Conservation (phyloP, 805 yeast species). For the Teunomyces gatunensis region DNA sequence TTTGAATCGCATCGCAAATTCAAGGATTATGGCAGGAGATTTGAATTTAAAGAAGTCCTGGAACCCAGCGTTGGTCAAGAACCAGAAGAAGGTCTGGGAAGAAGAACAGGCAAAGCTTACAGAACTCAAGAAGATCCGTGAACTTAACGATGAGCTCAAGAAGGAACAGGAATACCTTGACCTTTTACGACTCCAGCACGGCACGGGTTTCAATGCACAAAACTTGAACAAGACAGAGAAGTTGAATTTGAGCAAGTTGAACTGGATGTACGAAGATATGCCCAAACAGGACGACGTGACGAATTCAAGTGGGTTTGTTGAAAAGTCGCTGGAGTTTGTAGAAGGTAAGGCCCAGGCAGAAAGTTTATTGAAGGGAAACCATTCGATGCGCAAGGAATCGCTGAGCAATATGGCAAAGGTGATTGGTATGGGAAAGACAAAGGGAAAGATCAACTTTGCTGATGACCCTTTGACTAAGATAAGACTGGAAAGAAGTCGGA, state of each 20-base stretch:
- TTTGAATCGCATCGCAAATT: constrained; percentile 1
- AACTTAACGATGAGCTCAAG: constrained; percentile 60
- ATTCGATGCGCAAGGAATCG: not conserved
- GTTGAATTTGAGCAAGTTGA: constrained; percentile 49
- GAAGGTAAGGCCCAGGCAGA: constrained; percentile 42
- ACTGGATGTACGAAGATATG: constrained; percentile 83
- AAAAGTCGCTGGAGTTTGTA: constrained; percentile 30
- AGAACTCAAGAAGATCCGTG: constrained; percentile 64
- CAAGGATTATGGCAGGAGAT: constrained; percentile 58
- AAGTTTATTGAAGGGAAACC: constrained; percentile 52
- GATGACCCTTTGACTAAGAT: constrained; percentile 55
- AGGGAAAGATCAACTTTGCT: constrained; percentile 18
- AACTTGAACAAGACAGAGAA: constrained; percentile 18
- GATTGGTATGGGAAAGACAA: constrained; percentile 23
- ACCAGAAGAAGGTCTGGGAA: constrained; percentile 82
- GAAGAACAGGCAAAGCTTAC: constrained; percentile 72
- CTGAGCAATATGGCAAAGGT: constrained; percentile 2
- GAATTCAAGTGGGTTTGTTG: constrained; percentile 37
- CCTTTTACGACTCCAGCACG: constrained; percentile 46
- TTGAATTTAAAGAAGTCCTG: constrained; percentile 90
- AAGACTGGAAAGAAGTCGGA: constrained; percentile 16
- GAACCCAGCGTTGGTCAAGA: constrained; percentile 87
- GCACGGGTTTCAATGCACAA: constrained; percentile 31
- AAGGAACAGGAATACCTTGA: constrained; percentile 61
- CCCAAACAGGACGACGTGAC: constrained; percentile 25